Evolutionary conservation across 371 early-diverging fungal genomes (phyloP).

Genomic region (Mucor plumbeus): DNA sequence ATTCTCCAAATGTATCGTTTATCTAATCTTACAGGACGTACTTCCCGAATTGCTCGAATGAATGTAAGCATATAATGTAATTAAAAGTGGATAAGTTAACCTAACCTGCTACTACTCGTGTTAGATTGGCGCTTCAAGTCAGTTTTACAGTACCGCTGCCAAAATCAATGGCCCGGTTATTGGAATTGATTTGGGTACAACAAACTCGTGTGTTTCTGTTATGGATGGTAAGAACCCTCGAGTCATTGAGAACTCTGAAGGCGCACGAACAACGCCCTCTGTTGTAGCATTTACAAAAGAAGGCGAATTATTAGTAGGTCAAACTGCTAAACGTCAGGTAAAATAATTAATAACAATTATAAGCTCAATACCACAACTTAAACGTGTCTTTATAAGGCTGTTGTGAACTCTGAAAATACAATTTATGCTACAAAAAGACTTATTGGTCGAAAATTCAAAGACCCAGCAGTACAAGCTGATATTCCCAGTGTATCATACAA

Average conservation of each 20-base stretch:
- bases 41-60: neutral
- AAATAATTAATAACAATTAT: neutral
- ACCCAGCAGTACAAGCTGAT: slow-evolving; percentile 84
- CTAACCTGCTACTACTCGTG: no score
- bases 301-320: slow-evolving; percentile 89
- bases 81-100: neutral
- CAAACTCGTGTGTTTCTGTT: slow-evolving; percentile 96
- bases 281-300: slow-evolving; percentile 90
- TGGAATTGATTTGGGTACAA: slow-evolving; percentile 99
- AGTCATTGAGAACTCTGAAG: slow-evolving; percentile 94
- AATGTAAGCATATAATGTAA: neutral
- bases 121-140: slow-evolving; percentile 1
- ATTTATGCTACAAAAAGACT: slow-evolving; percentile 94
- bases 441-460: slow-evolving; percentile 93
- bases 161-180: slow-evolving; percentile 84
- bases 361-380: no score
- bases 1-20: slow-evolving; percentile 1
- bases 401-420: slow-evolving; percentile 91
- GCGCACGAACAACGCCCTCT: slow-evolving; percentile 95
- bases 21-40: neutral
- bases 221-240: slow-evolving; percentile 94
- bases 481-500: slow-evolving; percentile 89
- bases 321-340: slow-evolving; percentile 87
- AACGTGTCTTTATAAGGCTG: slow-evolving; percentile 58
- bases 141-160: neutral